These are phyloP conservation scores for Neodidymelliopsis sp. DNA, from an alignment of 2,329 filamentous ascomycete genomes.

Conservation along the genomic window DNA sequence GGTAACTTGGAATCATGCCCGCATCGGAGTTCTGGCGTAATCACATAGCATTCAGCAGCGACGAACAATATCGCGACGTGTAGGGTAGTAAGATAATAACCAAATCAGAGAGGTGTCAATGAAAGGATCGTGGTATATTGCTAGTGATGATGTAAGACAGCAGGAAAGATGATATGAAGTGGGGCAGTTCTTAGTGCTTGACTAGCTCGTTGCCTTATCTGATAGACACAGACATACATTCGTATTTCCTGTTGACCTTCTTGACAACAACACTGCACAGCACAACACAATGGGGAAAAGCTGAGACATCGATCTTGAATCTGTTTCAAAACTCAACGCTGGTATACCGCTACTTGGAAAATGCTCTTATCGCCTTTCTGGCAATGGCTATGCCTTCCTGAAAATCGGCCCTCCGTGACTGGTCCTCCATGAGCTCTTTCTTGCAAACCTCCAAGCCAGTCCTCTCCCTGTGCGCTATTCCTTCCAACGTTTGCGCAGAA, in stretches of 20 bases:
- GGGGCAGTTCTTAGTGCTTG: not conserved
- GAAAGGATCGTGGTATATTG: no score
- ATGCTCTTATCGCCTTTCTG: not conserved
- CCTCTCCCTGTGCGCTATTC: slow-evolving; percentile 21
- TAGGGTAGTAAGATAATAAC: no score
- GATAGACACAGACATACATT: not conserved
- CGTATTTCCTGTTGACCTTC: no score
- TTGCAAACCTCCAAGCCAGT: slow-evolving; percentile 19
- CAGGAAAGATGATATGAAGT: not conserved
- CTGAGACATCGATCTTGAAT: no score
- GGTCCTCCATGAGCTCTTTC: slow-evolving; percentile 5
- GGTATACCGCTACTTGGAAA: not conserved
- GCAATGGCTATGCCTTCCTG: slow-evolving; percentile 3
- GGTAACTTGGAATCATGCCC: no score
- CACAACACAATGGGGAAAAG: no score
- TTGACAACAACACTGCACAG: no score
- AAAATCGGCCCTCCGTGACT: slow-evolving; percentile 6
- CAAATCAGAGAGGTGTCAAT: no score
- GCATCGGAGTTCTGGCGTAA: no score
- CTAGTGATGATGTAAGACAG: not conserved
- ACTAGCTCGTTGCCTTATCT: not conserved
- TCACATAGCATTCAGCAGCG: no score
- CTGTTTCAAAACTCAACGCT: not conserved
- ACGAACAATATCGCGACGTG: no score
- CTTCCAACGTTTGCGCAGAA: slow-evolving; percentile 3